Conservation (phyloP, 108 stramenopile species). For the Cyclotella kingstonii region DNA sequence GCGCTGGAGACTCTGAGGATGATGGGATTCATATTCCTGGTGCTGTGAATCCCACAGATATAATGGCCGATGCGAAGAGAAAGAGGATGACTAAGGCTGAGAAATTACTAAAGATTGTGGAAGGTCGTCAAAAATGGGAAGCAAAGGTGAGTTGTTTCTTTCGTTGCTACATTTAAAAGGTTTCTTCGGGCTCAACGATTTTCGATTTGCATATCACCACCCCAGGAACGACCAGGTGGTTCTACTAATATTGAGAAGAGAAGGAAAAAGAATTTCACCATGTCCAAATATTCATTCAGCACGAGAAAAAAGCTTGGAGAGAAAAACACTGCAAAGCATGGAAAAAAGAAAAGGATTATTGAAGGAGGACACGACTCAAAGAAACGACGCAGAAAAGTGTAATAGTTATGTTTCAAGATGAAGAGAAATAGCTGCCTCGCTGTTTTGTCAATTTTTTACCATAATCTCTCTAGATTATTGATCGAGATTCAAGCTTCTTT, state of each 20-base stretch:
- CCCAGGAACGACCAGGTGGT: slow-evolving; percentile 71
- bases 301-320: slow-evolving; percentile 61
- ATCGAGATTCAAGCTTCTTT: no score
- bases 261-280: slow-evolving; percentile 88
- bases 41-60: slow-evolving; percentile 67
- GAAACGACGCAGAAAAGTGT: slow-evolving; percentile 75
- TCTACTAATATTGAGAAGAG: slow-evolving; percentile 91
- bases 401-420: no score
- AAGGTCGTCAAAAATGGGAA: slow-evolving; percentile 78
- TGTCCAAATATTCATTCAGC: slow-evolving; percentile 69
- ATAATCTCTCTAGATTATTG: no score
- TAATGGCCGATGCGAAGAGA: slow-evolving; percentile 79
- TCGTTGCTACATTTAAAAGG: background rate
- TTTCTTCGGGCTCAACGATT: no score
- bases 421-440: background rate
- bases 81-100: slow-evolving; percentile 81
- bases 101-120: slow-evolving; percentile 67
- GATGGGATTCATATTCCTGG: slow-evolving; percentile 67
- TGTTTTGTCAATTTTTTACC: background rate
- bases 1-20: slow-evolving; percentile 55
- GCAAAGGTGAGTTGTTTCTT: slow-evolving; percentile 40
- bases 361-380: slow-evolving; percentile 62
- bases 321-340: slow-evolving; percentile 54
- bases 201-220: background rate
- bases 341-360: slow-evolving; percentile 41